Evolutionary conservation across 2,329 filamentous ascomycete species (phyloP), one percentile per base, ranked within the genome.

Genomic region (Plenodomus biglobosus): DNA sequence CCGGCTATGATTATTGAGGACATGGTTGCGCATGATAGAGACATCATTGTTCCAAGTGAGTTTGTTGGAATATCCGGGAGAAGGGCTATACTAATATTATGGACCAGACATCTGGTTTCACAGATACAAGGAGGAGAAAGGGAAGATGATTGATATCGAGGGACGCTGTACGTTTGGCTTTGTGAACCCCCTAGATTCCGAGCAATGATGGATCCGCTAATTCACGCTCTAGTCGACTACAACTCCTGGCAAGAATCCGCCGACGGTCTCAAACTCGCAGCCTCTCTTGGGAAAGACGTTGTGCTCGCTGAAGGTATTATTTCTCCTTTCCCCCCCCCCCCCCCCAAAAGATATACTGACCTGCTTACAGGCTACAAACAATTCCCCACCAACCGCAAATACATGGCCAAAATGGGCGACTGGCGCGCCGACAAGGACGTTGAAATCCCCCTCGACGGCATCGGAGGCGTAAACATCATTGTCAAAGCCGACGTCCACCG

Each of bases 231-330:
- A 94, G 90, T 97, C 69, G 94, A 99, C 72, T 99, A 99, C 78
- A 99, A 99, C 75, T 97, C 94, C 1, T 99, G 94, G 94, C 83
- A 95, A 62, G 94, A 99, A 76, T 92, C 92, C 8, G 86, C 92
- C 42, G 88, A 92, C 73, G 91, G 83, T 40, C 83, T 87, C 50
- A 87, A 85, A 65, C 80, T 97, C 44, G 80, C 86, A n/a, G 76
- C 81, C 5, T 83, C 77, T 44, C 79, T 97, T 17, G 81, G 87
- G 58, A 92, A 90, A 68, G 85, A 96, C 63, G 79, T 88, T 18
- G 80, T 99, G 49, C 80, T 99, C 22, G 94, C 90, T 19, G 94
- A 99, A 80, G 94, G 88, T 88, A 73, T n/a, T 66, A 19, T 42
- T 18, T 8, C 19, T 16, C 43, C 11, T 22, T 11, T 3, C 21